Evolutionary conservation across 306 rosid genomes (phyloP).

Genomic region (Vigna hirtella): DNA sequence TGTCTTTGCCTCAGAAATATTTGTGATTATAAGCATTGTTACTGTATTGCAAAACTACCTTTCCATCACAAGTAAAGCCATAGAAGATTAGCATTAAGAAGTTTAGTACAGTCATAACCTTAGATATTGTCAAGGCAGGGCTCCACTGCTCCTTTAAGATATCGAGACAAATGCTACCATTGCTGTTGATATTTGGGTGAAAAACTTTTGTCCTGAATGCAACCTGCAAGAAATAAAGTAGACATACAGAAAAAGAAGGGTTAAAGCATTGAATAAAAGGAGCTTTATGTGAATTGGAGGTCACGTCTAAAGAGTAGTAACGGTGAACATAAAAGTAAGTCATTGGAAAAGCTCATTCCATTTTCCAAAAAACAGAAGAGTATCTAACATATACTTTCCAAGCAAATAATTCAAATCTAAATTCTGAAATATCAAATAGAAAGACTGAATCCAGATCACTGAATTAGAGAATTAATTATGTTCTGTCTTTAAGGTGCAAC

Average conservation of each 20-base stretch:
- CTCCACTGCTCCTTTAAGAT: constrained; percentile 92
- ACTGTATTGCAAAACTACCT: neutral
- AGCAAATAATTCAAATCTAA: neutral
- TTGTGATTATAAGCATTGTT: neutral
- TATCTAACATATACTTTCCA: neutral
- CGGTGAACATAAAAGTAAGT: neutral
- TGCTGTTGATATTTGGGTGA: constrained; percentile 94
- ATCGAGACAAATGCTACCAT: constrained; percentile 88
- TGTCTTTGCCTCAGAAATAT: neutral
- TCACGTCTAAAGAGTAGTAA: neutral
- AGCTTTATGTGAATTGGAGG: neutral
- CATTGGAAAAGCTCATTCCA: neutral
- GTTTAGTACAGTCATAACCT: constrained; percentile 58
- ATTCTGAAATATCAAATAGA: constrained; percentile 6
- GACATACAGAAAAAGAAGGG: constrained; percentile 3
- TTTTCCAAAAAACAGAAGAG: constrained; percentile 1
- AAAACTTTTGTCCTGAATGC: constrained; percentile 89
- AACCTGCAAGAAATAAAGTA: constrained; percentile 54
- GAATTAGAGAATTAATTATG: constrained; percentile 17
- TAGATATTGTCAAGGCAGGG: constrained; percentile 82
- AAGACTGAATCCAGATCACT: constrained; percentile 1
- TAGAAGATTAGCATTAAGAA: constrained; percentile 13
- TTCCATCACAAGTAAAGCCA: neutral
- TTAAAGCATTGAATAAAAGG: constrained; percentile 9
- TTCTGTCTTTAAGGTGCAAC: neutral